These are phyloP conservation scores for Cylindrodendrum hubeiense DNA, from an alignment of 2,329 filamentous ascomycete genomes.

Conservation along the genomic window DNA sequence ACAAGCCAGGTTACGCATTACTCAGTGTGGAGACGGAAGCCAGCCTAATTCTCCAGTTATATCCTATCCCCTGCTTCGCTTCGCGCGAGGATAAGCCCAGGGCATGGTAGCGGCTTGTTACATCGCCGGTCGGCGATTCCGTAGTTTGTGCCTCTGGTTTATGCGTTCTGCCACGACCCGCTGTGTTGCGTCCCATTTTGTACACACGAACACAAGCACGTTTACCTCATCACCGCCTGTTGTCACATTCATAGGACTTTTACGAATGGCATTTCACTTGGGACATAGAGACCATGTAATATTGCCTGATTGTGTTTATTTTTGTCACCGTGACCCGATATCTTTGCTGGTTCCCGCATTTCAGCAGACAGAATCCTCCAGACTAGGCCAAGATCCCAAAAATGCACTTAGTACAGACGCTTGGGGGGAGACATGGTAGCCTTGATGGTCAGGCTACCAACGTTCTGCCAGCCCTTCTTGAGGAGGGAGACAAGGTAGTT, in stretches of 20 bases:
- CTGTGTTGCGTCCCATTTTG: not conserved
- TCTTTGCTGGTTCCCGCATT: slow-evolving; percentile 35
- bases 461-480: slow-evolving; percentile 99
- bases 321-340: slow-evolving; percentile 28
- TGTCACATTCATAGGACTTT: not conserved
- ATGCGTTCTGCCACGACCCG: not conserved
- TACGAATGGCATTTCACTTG: not conserved
- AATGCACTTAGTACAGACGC: slow-evolving; percentile 86
- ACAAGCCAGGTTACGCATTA: not conserved
- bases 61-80: slow-evolving; percentile 2
- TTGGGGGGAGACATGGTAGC: slow-evolving; percentile 99
- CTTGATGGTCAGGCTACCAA: slow-evolving; percentile 99
- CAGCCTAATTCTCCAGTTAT: not conserved
- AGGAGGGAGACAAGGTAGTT: slow-evolving; percentile 99
- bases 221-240: not conserved
- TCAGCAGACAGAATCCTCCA: slow-evolving; percentile 33
- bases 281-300: not conserved
- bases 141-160: not conserved
- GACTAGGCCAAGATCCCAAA: slow-evolving; percentile 38
- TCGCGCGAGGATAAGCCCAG: not conserved
- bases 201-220: not conserved
- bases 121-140: slow-evolving; percentile 1
- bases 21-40: not conserved
- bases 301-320: slow-evolving; percentile 31
- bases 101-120: not conserved